Evolutionary conservation across 2,329 filamentous ascomycete species (phyloP), one percentile per base, ranked within the genome.

Genomic region (Xylariales sp.): DNA sequence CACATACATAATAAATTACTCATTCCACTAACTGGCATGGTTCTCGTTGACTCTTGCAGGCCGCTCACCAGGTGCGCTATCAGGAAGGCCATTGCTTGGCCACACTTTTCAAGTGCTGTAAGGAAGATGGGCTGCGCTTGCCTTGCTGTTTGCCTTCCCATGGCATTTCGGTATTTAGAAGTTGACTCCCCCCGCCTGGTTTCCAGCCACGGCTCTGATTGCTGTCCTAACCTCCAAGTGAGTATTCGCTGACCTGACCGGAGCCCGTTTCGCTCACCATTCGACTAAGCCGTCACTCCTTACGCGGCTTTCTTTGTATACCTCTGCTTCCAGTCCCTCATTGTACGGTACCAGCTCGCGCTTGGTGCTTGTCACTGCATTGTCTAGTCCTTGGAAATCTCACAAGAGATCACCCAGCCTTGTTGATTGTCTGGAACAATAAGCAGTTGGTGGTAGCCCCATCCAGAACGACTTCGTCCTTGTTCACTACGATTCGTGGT

Each of bases 281-380:
- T 37, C 47, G 33, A 41, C 45, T 32, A 32, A 47, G 47, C 51
- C 51, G 55, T 62, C 60, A 42, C 49, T 63, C 59, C 48, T 62
- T 62, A 55, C 45, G 51, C 52, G 51, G 46, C 51, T 43, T 34
- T 41, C 24, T 16, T 29, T 36, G 27, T 45, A 32, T 41, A 43
- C 38, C 29, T 48, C 44, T 38, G 31, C 31, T 46, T 45, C 35
- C 12, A 34, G 48, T 24, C 45, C 57, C 53, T 56, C 53, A 48
- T 34, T 48, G 53, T 36, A 45, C 49, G 46, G 16, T 19, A n/a
- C 14, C 25, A n/a, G 18, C 54, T 31, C 18, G n/a, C 12, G 31
- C 11, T 22, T 34, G 39, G 33, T 28, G 19, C 12, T 18, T 22
- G 11, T 20, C 38, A 20, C 5, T 31, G 38, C 31, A 32, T 38